Base-by-base conservation (phyloP, 768 basidiomycete genomes). In the Fomitopsis serialis region DNA sequence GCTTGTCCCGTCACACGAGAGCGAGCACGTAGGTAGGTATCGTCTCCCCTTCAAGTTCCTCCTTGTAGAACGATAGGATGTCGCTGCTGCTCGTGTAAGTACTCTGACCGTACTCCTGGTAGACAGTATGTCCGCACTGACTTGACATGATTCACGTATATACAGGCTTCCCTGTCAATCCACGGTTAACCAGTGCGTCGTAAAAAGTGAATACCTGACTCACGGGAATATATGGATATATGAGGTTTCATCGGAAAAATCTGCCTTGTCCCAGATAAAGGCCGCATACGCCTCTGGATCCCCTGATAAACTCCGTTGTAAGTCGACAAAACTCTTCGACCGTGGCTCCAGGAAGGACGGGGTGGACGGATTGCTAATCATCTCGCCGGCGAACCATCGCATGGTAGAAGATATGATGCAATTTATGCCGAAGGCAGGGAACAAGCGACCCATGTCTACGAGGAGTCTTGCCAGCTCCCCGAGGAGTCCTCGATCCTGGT, bases 111-210 rank as follows among this genome's bases (percentile, higher is more conserved):
- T 4, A 42, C n/a, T n/a, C n/a, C n/a, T n/a, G n/a, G n/a, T n/a
- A n/a, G n/a, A n/a, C n/a, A n/a, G n/a, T n/a, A n/a, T n/a, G n/a
- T n/a, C n/a, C n/a, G n/a, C 13, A 65, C 71, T 49, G 22, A 76
- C 76, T 76, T 76, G 46, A 55, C 63, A 22, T 69, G 67, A 25
- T 68, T 62, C 8, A 58, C 24, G 21, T 47, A 58, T 10, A 54
- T 29, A 15, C 48, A 32, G 17, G 22, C 42, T 17, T 55, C 54
- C 32, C 58, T 59, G 25, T 15, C 49, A 44, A 12, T 22, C 8
- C 11, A n/a, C 24, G 19, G 13, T 22, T 36, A 45, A 48, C 40
- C 22, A 36, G 25, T 51, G 24, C 29, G 45, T 29, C 21, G 25
- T n/a, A 40, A 49, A 22, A 40, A 23, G 37, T 5, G 8, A 40